Conservation (phyloP, 2,329 filamentous ascomycete species). For the Aspergillus sp. region DNA sequence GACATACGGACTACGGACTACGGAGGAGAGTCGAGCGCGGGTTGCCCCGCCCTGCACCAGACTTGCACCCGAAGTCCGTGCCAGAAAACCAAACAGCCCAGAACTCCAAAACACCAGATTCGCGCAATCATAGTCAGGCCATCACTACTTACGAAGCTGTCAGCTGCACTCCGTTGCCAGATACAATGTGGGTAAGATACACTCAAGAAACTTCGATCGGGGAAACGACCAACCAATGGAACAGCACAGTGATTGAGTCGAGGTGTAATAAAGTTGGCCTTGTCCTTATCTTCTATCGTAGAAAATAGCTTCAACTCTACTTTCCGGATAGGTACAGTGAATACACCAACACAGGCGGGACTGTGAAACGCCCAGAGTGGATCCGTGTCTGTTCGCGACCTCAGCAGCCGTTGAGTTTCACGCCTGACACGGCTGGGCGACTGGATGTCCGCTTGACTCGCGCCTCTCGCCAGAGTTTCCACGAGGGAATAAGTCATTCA, state of each 20-base stretch:
- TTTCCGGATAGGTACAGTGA: no score
- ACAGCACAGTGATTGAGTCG: no score
- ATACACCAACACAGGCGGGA: neutral
- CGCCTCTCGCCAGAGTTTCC: neutral
- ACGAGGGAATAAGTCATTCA: neutral
- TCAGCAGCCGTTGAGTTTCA: neutral
- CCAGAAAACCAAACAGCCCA: no score
- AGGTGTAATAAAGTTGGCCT: no score
- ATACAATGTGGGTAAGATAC: no score
- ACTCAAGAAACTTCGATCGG: no score
- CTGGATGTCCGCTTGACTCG: neutral
- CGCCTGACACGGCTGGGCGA: constrained; percentile 8
- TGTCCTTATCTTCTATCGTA: no score
- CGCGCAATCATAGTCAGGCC: no score
- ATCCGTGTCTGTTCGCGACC: neutral
- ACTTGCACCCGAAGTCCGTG: neutral
- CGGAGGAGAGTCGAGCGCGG: neutral
- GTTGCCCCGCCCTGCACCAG: neutral
- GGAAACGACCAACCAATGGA: no score
- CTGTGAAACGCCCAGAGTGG: constrained; percentile 21
- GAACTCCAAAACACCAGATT: no score
- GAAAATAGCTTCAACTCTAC: neutral
- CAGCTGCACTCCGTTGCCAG: no score
- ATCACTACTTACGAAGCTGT: no score
- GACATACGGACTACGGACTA: neutral